Evolutionary conservation across 2,329 filamentous ascomycete species (phyloP).

Genomic region (Ophiognomonia clavigignenti-juglandacearum): DNA sequence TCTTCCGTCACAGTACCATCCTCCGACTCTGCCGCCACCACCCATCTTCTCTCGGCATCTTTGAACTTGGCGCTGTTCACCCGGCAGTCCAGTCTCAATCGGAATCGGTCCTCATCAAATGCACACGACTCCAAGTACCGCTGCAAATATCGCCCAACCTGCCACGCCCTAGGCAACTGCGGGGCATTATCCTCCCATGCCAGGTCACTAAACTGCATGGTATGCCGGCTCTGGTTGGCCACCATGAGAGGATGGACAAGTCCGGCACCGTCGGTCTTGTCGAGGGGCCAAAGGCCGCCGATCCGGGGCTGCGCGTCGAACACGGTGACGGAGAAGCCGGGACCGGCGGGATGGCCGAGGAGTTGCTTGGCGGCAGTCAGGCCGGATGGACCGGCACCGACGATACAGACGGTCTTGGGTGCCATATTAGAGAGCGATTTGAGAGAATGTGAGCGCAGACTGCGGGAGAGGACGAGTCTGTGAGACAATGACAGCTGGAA

Average conservation of each 20-base stretch:
- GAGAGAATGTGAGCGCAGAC: too few species aligned
- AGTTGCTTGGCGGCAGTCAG: slow-evolving; percentile 70
- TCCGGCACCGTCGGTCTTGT: slow-evolving; percentile 41
- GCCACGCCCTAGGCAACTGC: slow-evolving; percentile 71
- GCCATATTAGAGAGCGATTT: slow-evolving; percentile 26
- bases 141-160: slow-evolving; percentile 68
- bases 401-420: slow-evolving; percentile 46
- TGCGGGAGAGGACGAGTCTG: background rate
- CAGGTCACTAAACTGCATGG: slow-evolving; percentile 67
- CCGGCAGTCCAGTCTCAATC: slow-evolving; percentile 44
- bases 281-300: slow-evolving; percentile 72
- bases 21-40: slow-evolving; percentile 31
- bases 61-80: slow-evolving; percentile 36
- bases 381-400: slow-evolving; percentile 63
- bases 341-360: slow-evolving; percentile 46
- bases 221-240: slow-evolving; percentile 73
- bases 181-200: slow-evolving; percentile 60
- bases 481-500: background rate
- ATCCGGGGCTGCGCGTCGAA: slow-evolving; percentile 63
- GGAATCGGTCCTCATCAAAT: slow-evolving; percentile 28
- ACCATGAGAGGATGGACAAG: slow-evolving; percentile 63
- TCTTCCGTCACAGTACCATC: slow-evolving; percentile 34
- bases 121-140: slow-evolving; percentile 58
- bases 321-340: slow-evolving; percentile 59
- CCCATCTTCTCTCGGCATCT: slow-evolving; percentile 31